These are phyloP conservation scores for Aspergillus costaricaensis DNA, from an alignment of 2,329 filamentous ascomycete genomes.

Conservation along the genomic window DNA sequence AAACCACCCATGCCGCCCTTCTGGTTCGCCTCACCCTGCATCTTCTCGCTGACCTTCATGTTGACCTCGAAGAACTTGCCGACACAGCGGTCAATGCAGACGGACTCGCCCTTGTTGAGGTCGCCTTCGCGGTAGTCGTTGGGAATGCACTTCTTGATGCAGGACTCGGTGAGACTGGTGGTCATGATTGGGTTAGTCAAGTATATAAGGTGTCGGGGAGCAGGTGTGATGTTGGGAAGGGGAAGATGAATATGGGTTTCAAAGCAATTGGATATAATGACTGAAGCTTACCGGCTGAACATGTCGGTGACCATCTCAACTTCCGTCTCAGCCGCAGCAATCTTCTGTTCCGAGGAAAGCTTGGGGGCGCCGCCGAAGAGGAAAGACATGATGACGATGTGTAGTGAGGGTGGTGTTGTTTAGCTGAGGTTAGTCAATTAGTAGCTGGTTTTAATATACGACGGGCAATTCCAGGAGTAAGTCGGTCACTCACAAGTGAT, in stretches of 20 bases:
- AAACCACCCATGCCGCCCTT: conserved; percentile 56
- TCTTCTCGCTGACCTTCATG: conserved; percentile 94
- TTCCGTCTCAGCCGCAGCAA: conserved; percentile 92
- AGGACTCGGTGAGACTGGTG: conserved; percentile 77
- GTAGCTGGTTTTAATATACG: background rate
- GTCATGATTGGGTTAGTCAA: background rate
- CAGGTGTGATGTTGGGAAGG: background rate
- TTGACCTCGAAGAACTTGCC: conserved; percentile 99
- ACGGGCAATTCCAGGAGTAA: background rate
- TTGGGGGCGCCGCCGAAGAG: conserved; percentile 74
- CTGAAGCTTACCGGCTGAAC: conserved; percentile 78
- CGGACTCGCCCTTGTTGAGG: conserved; percentile 97
- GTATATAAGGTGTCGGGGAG: background rate
- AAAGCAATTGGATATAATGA: background rate
- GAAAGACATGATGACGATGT: conserved; percentile 64
- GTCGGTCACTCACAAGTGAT: background rate
- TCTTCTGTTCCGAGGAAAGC: conserved; percentile 94
- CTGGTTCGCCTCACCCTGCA: conserved; percentile 81
- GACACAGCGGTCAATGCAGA: conserved; percentile 96
- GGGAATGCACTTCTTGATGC: conserved; percentile 92
- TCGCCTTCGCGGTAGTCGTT: conserved; percentile 91
- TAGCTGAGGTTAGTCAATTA: background rate
- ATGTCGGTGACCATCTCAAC: conserved; percentile 97
- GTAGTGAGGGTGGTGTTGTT: background rate
- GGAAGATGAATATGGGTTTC: background rate